Evolutionary conservation across 331 rosid genomes (phyloP).

Genomic region (Cydonia oblonga): DNA sequence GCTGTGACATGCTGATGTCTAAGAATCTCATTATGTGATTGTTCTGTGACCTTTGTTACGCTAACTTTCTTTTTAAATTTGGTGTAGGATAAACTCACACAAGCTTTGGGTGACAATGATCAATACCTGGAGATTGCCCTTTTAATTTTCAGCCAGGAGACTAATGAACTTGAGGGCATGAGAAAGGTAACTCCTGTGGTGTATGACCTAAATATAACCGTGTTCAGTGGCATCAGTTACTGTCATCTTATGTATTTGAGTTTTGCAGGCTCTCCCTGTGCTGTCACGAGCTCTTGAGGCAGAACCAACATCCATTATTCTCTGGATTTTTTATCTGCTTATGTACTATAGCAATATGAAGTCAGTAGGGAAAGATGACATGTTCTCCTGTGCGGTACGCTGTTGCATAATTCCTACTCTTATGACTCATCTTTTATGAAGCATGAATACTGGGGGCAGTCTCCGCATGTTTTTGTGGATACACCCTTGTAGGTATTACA

Average conservation of each 20-base stretch:
- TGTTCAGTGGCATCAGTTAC: conserved; percentile 7
- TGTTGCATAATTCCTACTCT: conserved; percentile 22
- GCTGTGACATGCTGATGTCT: neutral
- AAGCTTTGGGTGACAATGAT: conserved; percentile 50
- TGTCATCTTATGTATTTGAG: conserved; percentile 21
- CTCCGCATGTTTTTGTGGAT: neutral
- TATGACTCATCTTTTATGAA: neutral
- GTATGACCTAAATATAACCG: conserved; percentile 8
- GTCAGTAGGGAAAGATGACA: conserved; percentile 73
- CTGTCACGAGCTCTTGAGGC: conserved; percentile 72
- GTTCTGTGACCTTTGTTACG: neutral
- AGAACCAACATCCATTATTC: conserved; percentile 49
- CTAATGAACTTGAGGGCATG: conserved; percentile 46
- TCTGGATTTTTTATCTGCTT: conserved; percentile 76
- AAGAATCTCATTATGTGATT: neutral
- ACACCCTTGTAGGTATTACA: neutral
- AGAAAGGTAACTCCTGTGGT: conserved; percentile 48
- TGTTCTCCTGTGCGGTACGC: conserved; percentile 85
- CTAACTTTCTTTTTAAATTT: conserved; percentile 29
- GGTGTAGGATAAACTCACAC: conserved; percentile 60
- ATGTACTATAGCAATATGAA: conserved; percentile 56
- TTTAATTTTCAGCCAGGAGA: conserved; percentile 69
- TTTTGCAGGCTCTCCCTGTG: conserved; percentile 67
- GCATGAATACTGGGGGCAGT: neutral
- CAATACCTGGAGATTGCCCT: conserved; percentile 77